Evolutionary conservation across 495 filamentous ascomycete genomes (phyloP), one percentile per base, ranked within the genome.

Genomic region (Penicillium pulvis): DNA sequence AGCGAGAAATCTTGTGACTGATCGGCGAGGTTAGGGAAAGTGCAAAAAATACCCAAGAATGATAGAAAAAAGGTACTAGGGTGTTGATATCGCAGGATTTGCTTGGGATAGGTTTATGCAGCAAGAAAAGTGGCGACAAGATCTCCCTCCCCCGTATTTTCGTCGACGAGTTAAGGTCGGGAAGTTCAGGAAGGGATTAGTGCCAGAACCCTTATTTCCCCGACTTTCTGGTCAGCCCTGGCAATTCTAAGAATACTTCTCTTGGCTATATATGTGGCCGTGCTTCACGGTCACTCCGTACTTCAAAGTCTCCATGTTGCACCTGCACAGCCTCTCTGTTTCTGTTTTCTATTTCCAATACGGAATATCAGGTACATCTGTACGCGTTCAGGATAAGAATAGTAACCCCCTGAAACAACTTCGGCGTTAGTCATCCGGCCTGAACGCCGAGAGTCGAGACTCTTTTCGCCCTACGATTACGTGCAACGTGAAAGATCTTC

Each of bases 101-200:
- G 4, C 28, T 28, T 28, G 28, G 39, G 16, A 41, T 41, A 41
- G 39, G 16, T n/a, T 1, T 17, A 41, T 41, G 39, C 39, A 41
- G 28, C 28, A 6, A 7, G 16, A 41, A 41, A 41, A 41, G 39
- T 41, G 39, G 39, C 39, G 39, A 41, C 39, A n/a, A 41, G 39
- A 41, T 41, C 39, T 41, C 39, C 33, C 33, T 36, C 33, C 39
- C 39, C 39, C 39, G 39, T 41, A 41, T 41, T 41, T 41, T 41
- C 39, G 39, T 41, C 39, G 39, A 41, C 39, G 16, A 55, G 57
- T 51, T 33, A 64, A 57, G 58, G 59, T 75, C 75, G 73, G 75
- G 63, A 65, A 59, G 63, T 73, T 73, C 69, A 77, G 74, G 74
- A 44, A 53, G 39, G n/a, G 52, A 11, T 59, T 50, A 61, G 64